These are phyloP conservation scores for Thalassiosira pacifica DNA, from an alignment of 352 stramenopile species.

Conservation along the genomic window DNA sequence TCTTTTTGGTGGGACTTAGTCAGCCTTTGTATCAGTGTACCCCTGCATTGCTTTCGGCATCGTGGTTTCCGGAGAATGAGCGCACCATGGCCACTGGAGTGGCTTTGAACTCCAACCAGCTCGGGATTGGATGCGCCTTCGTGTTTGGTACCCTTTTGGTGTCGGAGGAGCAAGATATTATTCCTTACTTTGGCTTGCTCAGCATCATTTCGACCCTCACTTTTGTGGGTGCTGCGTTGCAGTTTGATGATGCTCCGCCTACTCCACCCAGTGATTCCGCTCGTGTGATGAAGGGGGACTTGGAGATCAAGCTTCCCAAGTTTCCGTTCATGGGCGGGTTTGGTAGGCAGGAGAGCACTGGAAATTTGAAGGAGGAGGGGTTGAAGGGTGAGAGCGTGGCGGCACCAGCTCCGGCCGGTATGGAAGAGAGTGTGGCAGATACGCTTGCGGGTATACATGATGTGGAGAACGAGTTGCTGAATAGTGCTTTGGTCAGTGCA, in stretches of 20 bases:
- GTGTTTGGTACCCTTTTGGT: slow-evolving; percentile 85
- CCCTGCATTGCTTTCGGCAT: slow-evolving; percentile 80
- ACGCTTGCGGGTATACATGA: not conserved
- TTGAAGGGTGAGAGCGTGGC: not conserved
- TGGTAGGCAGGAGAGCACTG: not conserved
- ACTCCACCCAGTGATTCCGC: slow-evolving; percentile 81
- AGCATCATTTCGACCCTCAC: slow-evolving; percentile 77
- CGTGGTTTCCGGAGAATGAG: slow-evolving; percentile 86
- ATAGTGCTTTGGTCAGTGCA: not conserved
- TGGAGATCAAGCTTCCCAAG: slow-evolving; percentile 72
- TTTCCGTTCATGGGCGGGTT: slow-evolving; percentile 25
- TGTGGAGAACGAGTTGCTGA: not conserved
- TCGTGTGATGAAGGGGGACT: slow-evolving; percentile 75
- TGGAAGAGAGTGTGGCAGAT: slow-evolving; percentile 1
- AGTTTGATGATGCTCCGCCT: slow-evolving; percentile 86
- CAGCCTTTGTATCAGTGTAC: slow-evolving; percentile 87
- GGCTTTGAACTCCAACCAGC: slow-evolving; percentile 83
- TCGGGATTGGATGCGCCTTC: slow-evolving; percentile 85
- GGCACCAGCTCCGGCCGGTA: not conserved
- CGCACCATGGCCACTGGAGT: slow-evolving; percentile 83
- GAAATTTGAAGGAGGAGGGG: not conserved
- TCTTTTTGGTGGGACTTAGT: slow-evolving; percentile 83
- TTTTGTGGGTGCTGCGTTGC: slow-evolving; percentile 79
- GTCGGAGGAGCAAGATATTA: slow-evolving; percentile 75
- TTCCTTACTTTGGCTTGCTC: slow-evolving; percentile 83